Evolutionary conservation across 164 flowering plant species (phyloP), one percentile per base, ranked within the genome.

Genomic region (Liquidambar formosana): DNA sequence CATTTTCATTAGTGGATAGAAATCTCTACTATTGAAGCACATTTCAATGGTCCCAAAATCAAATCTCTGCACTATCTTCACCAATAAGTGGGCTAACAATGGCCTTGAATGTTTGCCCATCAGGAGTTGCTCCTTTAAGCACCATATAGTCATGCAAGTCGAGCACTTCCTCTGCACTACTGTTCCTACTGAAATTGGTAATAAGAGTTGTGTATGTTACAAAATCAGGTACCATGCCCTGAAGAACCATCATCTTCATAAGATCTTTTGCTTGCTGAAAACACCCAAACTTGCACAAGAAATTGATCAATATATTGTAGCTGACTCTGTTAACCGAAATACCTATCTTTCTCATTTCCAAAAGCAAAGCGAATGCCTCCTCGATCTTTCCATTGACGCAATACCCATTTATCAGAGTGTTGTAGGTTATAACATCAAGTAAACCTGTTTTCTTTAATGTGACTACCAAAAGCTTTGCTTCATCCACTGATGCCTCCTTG

Each of bases 201-300:
- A 80, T 60, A 38, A 80, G 75, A 51, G 69, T 77, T 1, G 83
- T 80, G 72, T 75, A 80, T 5, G 83, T 77, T 38, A 77, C 41
- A 44, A n/a, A 59, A 71, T 80, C 79, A 28, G 83, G 83, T 12
- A 58, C 57, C 11, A 75, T 38, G 10, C 79, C 77, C 65, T 63
- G 28, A 44, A 21, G 48, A 41, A 71, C 18, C 81, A 80, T 78
- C 25, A 23, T 47, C 63, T 69, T 52, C 73, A 78, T 12, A 54
- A 77, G 61, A 26, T 73, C 71, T 47, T 72, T 75, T 15, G 77
- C 77, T 46, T 77, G 75, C 26, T 65, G 52, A 62, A 66, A 22
- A 41, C 76, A 80, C 4, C 79, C 79, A 60, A 43, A 51, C 73
- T 75, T 78, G 72, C 79, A 80, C 49, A 78, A 47, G 33, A 51